Evolutionary conservation across 495 filamentous ascomycete species (phyloP).

Genomic region (Aspergillus incahuasiensis): DNA sequence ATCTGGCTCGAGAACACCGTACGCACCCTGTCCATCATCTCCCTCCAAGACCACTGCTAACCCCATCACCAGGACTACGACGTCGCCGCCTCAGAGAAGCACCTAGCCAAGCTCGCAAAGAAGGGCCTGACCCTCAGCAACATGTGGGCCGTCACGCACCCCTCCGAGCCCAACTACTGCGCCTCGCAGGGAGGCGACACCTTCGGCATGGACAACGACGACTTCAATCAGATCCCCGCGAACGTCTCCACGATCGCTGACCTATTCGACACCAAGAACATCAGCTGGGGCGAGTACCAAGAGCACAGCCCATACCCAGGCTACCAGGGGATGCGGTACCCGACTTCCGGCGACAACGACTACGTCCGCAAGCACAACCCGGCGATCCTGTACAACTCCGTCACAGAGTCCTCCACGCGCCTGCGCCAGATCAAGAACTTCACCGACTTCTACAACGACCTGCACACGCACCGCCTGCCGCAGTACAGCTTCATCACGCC

Average conservation of each 20-base stretch:
- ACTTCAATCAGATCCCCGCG: conserved; percentile 48
- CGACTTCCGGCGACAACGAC: conserved; percentile 45
- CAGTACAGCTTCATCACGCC: conserved; percentile 74
- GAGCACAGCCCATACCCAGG: conserved; percentile 65
- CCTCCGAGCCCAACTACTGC: conserved; percentile 68
- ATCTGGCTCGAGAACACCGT: conserved; percentile 75
- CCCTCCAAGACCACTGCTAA: neutral
- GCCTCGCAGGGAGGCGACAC: conserved; percentile 58
- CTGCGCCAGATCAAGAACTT: conserved; percentile 62
- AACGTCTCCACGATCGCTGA: conserved; percentile 67
- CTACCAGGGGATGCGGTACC: conserved; percentile 55
- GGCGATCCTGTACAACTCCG: conserved; percentile 53
- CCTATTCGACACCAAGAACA: conserved; percentile 59
- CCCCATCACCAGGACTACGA: conserved; percentile 46
- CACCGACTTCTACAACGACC: conserved; percentile 55
- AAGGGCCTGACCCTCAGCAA: conserved; percentile 61
- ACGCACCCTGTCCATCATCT: conserved; percentile 10
- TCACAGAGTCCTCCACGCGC: conserved; percentile 48
- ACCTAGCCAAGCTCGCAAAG: conserved; percentile 52
- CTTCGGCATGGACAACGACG: conserved; percentile 66
- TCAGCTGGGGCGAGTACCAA: conserved; percentile 67
- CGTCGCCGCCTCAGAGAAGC: conserved; percentile 44
- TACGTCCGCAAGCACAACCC: conserved; percentile 79
- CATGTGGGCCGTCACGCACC: conserved; percentile 59
- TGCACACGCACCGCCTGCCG: conserved; percentile 52